Conservation (phyloP, 345 rosid genomes). For the Cochlearia excelsa region DNA sequence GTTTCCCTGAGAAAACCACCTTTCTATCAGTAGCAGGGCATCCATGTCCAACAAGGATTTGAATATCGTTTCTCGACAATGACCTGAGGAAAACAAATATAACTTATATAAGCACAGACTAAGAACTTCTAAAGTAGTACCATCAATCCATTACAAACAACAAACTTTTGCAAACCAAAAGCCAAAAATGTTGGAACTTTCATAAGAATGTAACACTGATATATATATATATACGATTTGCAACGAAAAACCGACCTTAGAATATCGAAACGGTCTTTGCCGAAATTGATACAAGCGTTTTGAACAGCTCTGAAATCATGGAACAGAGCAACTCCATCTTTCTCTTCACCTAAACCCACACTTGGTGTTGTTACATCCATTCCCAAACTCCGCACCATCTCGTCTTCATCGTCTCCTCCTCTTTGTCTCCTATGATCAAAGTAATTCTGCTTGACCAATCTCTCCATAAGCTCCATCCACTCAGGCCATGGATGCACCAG, state of each 20-base stretch:
- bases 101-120: too few relatives aligned
- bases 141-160: too few relatives aligned
- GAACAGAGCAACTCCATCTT: constrained; percentile 49
- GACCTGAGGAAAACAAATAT: constrained; percentile 47
- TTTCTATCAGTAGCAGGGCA: constrained; percentile 85
- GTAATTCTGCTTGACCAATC: constrained; percentile 80
- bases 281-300: constrained; percentile 80
- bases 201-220: too few relatives aligned
- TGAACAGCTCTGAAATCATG: constrained; percentile 74
- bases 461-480: constrained; percentile 94
- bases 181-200: too few relatives aligned
- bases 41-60: constrained; percentile 83
- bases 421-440: constrained; percentile 71
- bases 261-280: constrained; percentile 95
- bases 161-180: background rate
- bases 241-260: constrained; percentile 54
- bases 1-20: constrained; percentile 81
- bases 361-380: constrained; percentile 38
- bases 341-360: constrained; percentile 30
- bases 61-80: constrained; percentile 78
- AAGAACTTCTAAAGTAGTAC: too few relatives aligned
- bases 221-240: too few relatives aligned
- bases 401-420: constrained; percentile 55
- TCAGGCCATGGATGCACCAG: constrained; percentile 97
- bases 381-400: constrained; percentile 55